A percentile compares a stretch with the other conserved stretches of the same genome.
Conservation (phyloP, 2,329 filamentous ascomycete genomes). For the Ilyonectria mors-panacis region DNA sequence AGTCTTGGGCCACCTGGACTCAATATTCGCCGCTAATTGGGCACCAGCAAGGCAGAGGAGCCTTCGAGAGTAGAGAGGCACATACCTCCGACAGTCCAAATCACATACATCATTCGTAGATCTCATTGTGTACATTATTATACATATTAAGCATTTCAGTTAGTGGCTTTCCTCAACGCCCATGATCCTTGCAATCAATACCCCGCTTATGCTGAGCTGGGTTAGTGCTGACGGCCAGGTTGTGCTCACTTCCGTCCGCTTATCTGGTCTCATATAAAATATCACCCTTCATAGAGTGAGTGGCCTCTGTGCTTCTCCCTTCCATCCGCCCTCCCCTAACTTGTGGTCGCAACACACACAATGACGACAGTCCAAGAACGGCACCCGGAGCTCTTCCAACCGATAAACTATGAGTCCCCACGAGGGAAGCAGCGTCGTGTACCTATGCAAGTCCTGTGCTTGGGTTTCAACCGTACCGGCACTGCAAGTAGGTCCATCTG, state of each 20-base stretch:
- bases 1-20: slow-evolving; percentile 15
- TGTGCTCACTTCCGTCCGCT: not conserved
- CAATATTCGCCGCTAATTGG: not conserved
- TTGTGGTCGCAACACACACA: not conserved
- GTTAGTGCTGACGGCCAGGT: not conserved
- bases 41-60: not conserved
- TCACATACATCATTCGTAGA: too few species aligned
- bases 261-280: not conserved
- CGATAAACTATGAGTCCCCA: slow-evolving; percentile 36
- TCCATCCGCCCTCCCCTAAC: not conserved
- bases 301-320: not conserved
- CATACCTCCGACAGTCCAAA: too few species aligned
- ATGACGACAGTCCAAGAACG: slow-evolving; percentile 39
- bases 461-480: slow-evolving; percentile 42
- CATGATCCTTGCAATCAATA: not conserved
- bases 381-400: slow-evolving; percentile 40
- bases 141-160: too few species aligned
- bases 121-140: too few species aligned
- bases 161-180: too few species aligned
- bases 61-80: slow-evolving; percentile 10
- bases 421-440: slow-evolving; percentile 35
- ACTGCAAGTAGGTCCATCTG: slow-evolving; percentile 33
- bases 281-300: not conserved
- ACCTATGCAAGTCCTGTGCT: slow-evolving; percentile 39
- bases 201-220: not conserved